phyloP scores from a whole-genome alignment of 768 basidiomycete genomes.

The Trametes gibbosa region DNA sequence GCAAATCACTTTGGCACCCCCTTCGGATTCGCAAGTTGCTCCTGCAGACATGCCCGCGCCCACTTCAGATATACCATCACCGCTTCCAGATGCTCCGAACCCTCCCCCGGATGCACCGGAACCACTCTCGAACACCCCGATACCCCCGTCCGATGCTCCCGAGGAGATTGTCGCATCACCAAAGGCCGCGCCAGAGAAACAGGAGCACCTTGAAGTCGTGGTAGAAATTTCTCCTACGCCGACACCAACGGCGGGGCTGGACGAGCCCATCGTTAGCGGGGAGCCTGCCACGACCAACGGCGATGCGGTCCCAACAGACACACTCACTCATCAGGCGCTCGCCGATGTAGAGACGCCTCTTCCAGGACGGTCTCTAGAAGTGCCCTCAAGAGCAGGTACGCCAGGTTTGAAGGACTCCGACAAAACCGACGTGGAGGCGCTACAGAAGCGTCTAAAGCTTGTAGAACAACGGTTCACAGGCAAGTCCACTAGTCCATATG shows the following conservation, averaged over 20 bases:
- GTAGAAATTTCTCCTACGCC: no score
- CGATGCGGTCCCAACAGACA: not conserved
- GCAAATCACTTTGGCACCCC: no score
- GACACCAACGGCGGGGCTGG: no score
- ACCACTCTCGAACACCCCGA: not conserved
- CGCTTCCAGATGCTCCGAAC: not conserved
- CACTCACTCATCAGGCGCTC: not conserved
- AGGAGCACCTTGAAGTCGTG: no score
- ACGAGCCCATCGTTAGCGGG: no score
- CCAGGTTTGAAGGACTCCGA: not conserved
- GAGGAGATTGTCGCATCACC: not conserved
- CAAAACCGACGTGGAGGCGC: conserved; percentile 44
- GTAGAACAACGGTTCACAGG: conserved; percentile 80
- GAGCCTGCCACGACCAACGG: not conserved
- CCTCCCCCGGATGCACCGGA: not conserved
- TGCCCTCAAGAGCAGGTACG: not conserved
- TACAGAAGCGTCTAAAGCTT: conserved; percentile 64
- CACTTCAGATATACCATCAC: not conserved
- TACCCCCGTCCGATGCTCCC: not conserved
- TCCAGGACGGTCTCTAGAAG: not conserved
- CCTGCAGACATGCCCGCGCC: no score
- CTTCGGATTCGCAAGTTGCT: no score
- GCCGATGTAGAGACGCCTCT: not conserved
- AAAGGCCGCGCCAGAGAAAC: no score
- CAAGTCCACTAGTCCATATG: conserved; percentile 27